Evolutionary conservation across 2,329 filamentous ascomycete genomes (phyloP), one percentile per base, ranked within the genome.

Genomic region (Mollisiaceae sp.): DNA sequence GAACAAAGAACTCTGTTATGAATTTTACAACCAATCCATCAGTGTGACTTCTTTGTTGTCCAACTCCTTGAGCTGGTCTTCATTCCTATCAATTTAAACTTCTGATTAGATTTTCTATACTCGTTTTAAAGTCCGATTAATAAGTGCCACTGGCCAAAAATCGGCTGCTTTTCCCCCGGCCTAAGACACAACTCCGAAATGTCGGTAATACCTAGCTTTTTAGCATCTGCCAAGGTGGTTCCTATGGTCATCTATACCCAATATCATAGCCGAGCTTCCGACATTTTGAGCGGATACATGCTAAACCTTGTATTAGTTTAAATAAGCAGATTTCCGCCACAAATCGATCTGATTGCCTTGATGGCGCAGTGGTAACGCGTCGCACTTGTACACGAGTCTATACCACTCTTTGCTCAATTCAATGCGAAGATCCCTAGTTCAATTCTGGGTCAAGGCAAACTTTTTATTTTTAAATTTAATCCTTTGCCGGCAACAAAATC

Each of bases 331-430:
- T 35, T 15, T 55, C 11, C 24, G 14, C 27, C 36, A 27, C 27
- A 59, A 35, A 9, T 54, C 35, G n/a, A 2, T 55, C 39, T 58
- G 59, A 38, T 38, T 3, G 50, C 50, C 50, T 6, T 1, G 18
- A 61, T 68, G 66, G 66, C 66, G 63, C 64, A 68, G 66, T 68
- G 66, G 66, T 68, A 68, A 65, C 63, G 66, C 58, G 59, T 52
- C 15, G 9, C 47, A 32, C 8, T 18, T 52, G 47, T 27, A 27
- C n/a, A n/a, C n/a, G n/a, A 47, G 18, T 47, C 20, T 47, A 47
- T 41, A 41, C 11, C 43, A 15, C 43, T 47, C 43, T 47, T 22
- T n/a, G 8, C n/a, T 22, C n/a, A 14, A 45, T 6, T 15, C 9
- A 9, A 15, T 14, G 8, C 8, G 8, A 50, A 11, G 8, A 22